Evolutionary conservation across 2,329 filamentous ascomycete species (phyloP).

Genomic region (Aspergillus quadrilineatus): DNA sequence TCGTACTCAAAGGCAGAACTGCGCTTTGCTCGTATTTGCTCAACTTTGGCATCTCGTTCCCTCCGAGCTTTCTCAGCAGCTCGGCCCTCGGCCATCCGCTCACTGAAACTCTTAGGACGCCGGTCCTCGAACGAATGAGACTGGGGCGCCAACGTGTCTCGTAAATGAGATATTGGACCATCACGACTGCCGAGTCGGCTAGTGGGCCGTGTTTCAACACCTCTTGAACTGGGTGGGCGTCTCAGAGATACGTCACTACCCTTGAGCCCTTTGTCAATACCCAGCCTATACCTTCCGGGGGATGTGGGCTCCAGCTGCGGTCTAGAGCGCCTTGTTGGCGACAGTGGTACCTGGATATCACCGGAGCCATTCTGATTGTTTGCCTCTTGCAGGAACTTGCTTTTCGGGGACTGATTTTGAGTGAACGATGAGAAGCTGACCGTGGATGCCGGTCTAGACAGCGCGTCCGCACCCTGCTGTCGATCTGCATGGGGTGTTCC

Average conservation of each 20-base stretch:
- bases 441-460: conserved; percentile 27
- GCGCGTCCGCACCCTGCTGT: conserved; percentile 23
- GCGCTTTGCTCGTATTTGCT: conserved; percentile 39
- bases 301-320: conserved; percentile 61
- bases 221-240: conserved; percentile 52
- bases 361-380: conserved; percentile 23
- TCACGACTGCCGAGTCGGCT: conserved; percentile 26
- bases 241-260: conserved; percentile 83
- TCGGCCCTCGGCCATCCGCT: conserved; percentile 72
- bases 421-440: conserved; percentile 24
- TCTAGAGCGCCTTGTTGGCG: conserved; percentile 58
- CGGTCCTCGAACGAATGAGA: conserved; percentile 25
- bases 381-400: conserved; percentile 14
- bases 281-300: conserved; percentile 74
- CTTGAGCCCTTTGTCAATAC: conserved; percentile 83
- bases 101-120: conserved; percentile 69
- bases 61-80: conserved; percentile 39
- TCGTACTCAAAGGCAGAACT: conserved; percentile 46
- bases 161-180: neutral
- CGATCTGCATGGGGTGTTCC: conserved; percentile 22
- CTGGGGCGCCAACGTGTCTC: neutral
- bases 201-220: conserved; percentile 28
- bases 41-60: conserved; percentile 39
- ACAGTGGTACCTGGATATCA: conserved; percentile 72
- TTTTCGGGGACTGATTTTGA: conserved; percentile 18